Conservation (phyloP, 2,329 filamentous ascomycete species). For the Lizonia empirigonia region DNA sequence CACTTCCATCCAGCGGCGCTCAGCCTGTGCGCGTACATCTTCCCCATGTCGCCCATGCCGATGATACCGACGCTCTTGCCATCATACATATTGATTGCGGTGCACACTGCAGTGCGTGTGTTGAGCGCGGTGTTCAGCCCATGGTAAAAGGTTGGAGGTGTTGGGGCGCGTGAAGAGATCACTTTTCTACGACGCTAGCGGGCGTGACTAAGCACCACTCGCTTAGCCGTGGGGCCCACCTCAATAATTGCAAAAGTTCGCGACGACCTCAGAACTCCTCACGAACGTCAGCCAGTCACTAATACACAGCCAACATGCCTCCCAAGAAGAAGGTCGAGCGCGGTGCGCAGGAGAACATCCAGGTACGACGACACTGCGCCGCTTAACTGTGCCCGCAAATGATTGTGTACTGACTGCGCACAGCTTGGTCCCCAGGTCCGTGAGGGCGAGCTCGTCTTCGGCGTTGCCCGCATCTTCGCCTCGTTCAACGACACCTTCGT, state of each 20-base stretch:
- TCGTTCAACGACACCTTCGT: constrained; percentile 73
- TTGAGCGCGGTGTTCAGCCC: constrained; percentile 37
- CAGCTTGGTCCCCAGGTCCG: constrained; percentile 89
- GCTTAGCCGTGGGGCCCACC: constrained; percentile 18
- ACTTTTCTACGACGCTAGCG: constrained; percentile 25
- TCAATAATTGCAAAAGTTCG: constrained; percentile 26
- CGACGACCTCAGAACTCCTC: constrained; percentile 14
- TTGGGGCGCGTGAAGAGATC: constrained; percentile 22
- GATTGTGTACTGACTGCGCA: constrained; percentile 29
- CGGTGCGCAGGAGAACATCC: constrained; percentile 88
- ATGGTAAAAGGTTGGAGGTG: constrained; percentile 26
- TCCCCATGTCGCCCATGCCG: constrained; percentile 99
- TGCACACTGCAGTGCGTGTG: constrained; percentile 29
- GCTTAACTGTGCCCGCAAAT: too few species aligned
- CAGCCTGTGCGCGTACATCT: constrained; percentile 91
- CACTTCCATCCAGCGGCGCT: constrained; percentile 97
- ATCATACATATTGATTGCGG: constrained; percentile 59
- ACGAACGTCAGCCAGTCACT: constrained; percentile 39
- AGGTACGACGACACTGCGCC: constrained; percentile 27
- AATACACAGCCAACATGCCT: constrained; percentile 67
- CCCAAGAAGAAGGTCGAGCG: constrained; percentile 85
- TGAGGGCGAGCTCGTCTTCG: constrained; percentile 97
- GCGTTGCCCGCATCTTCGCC: constrained; percentile 97
- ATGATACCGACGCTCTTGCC: constrained; percentile 86
- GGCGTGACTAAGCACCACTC: constrained; percentile 16